These are phyloP conservation scores for Pseudomicrostroma phylloplanum DNA, from an alignment of 1,284 basidiomycete genomes.

Conservation along the genomic window DNA sequence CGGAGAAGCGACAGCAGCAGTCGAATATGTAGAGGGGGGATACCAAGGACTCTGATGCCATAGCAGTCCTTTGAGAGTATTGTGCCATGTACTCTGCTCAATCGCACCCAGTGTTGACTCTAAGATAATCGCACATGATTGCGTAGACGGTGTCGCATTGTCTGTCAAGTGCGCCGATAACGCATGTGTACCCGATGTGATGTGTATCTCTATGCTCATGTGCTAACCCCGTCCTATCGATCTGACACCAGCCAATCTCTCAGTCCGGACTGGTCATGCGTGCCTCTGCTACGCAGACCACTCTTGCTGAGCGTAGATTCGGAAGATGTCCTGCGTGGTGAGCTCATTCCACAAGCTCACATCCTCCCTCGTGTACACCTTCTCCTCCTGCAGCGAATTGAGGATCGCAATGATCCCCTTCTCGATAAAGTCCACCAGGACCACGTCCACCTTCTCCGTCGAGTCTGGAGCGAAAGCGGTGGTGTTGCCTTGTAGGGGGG, in stretches of 20 bases:
- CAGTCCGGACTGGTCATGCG: no score
- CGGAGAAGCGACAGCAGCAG: background rate
- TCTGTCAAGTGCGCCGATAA: no score
- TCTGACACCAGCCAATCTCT: no score
- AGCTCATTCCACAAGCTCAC: slow-evolving; percentile 32
- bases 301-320: slow-evolving; percentile 25
- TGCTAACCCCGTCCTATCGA: no score
- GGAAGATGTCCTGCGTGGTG: slow-evolving; percentile 44
- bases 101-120: no score
- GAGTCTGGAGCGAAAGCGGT: background rate
- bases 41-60: no score
- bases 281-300: background rate
- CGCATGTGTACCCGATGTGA: no score
- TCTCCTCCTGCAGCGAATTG: slow-evolving; percentile 20
- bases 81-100: no score
- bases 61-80: no score
- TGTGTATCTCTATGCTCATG: no score
- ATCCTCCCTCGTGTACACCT: slow-evolving; percentile 24
- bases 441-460: slow-evolving; percentile 15
- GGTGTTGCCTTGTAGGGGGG: slow-evolving; percentile 21
- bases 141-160: no score
- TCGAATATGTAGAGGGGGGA: background rate
- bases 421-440: slow-evolving; percentile 32
- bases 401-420: slow-evolving; percentile 25
- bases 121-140: no score